Conservation (phyloP, 176 grass and related monocot genomes). For the Phragmites australis region DNA sequence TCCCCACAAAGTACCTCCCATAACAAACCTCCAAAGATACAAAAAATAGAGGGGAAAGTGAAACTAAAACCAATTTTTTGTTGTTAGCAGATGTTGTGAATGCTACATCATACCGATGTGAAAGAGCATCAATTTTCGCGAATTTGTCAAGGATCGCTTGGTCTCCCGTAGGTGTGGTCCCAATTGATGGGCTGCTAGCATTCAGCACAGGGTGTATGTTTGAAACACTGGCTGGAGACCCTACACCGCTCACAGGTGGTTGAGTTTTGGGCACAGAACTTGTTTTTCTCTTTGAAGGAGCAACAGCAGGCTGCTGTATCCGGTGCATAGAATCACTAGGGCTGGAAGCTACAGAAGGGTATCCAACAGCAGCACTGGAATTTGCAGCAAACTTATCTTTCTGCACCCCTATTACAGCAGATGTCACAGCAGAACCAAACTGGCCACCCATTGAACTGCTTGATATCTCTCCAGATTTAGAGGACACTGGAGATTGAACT, state of each 20-base stretch:
- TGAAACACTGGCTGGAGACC: constrained; percentile 95
- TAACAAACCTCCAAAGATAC: constrained; percentile 4
- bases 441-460: constrained; percentile 89
- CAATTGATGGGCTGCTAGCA: constrained; percentile 86
- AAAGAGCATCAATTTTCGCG: constrained; percentile 66
- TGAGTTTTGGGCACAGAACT: constrained; percentile 67
- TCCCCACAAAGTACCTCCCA: constrained; percentile 16
- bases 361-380: constrained; percentile 63
- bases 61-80: constrained; percentile 10
- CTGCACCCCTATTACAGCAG: constrained; percentile 69
- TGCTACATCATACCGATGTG: constrained; percentile 56
- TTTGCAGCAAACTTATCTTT: constrained; percentile 85
- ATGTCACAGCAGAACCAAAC: constrained; percentile 67
- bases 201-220: constrained; percentile 70
- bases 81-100: constrained; percentile 20
- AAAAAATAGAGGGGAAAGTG: constrained; percentile 3
- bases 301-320: constrained; percentile 60
- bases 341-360: constrained; percentile 66
- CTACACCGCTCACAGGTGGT: constrained; percentile 64
- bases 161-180: constrained; percentile 66
- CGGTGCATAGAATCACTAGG: constrained; percentile 83
- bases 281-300: constrained; percentile 66
- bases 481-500: constrained; percentile 93
- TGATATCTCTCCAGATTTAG: constrained; percentile 93
- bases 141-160: constrained; percentile 87